Conservation (phyloP, 2,329 filamentous ascomycete species). For the Sarocladium strictum region DNA sequence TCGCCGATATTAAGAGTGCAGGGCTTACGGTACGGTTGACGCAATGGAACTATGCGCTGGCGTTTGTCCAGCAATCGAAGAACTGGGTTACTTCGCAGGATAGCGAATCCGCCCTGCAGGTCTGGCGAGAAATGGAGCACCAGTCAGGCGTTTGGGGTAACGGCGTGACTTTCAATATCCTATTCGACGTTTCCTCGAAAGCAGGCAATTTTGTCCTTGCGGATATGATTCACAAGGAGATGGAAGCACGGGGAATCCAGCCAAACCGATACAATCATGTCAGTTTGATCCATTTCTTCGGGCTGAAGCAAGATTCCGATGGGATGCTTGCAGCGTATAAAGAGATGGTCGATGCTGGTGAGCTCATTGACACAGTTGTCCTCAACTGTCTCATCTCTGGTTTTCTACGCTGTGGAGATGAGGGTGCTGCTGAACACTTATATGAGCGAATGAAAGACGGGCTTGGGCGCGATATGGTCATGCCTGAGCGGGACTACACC, state of each 20-base stretch:
- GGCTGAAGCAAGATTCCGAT: conserved; percentile 65
- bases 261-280: conserved; percentile 78
- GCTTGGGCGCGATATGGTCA: conserved; percentile 32
- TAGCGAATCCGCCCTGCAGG: conserved; percentile 56
- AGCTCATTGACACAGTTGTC: conserved; percentile 81
- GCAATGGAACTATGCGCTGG: conserved; percentile 82
- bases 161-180: conserved; percentile 83
- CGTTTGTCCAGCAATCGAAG: conserved; percentile 68
- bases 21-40: conserved; percentile 59
- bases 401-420: conserved; percentile 70
- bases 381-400: conserved; percentile 83
- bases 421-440: conserved; percentile 68
- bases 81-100: conserved; percentile 51
- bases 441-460: conserved; percentile 77
- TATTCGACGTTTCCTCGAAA: conserved; percentile 85
- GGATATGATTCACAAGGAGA: conserved; percentile 78
- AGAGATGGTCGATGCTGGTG: conserved; percentile 75
- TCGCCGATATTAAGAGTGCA: conserved; percentile 76
- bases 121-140: conserved; percentile 90
- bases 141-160: conserved; percentile 59
- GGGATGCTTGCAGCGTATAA: conserved; percentile 72
- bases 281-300: conserved; percentile 77
- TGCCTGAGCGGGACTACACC: conserved; percentile 40
- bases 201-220: conserved; percentile 78
- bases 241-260: conserved; percentile 60